Conservation (phyloP, 2,329 filamentous ascomycete genomes). For the Talaromyces sp. region DNA sequence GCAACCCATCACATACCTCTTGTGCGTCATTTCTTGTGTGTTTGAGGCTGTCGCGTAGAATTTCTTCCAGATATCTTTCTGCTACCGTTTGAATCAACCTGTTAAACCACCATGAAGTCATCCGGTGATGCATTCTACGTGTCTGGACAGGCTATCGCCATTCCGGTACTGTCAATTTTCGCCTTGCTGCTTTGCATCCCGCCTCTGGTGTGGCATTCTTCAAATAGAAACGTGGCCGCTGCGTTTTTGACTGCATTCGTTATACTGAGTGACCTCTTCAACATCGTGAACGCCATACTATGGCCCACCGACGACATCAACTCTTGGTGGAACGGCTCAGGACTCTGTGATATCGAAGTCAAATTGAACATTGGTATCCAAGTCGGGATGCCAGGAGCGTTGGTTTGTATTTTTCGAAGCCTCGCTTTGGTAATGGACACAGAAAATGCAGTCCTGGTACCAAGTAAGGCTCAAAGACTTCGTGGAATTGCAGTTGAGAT, state of each 20-base stretch:
- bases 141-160: constrained; percentile 25
- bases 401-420: constrained; percentile 55
- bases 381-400: constrained; percentile 47
- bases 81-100: background rate
- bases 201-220: constrained; percentile 55
- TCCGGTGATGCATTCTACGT: background rate
- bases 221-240: constrained; percentile 56
- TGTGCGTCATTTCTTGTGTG: background rate
- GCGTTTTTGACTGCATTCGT: constrained; percentile 52
- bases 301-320: constrained; percentile 55
- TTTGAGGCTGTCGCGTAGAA: background rate
- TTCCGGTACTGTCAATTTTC: constrained; percentile 47
- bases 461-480: constrained; percentile 43
- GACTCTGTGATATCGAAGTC: constrained; percentile 60
- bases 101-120: background rate
- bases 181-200: constrained; percentile 49
- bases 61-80: background rate
- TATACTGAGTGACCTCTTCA: constrained; percentile 51
- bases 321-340: constrained; percentile 53
- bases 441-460: constrained; percentile 46
- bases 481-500: constrained; percentile 47
- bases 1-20: background rate
- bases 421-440: constrained; percentile 58
- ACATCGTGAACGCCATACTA: constrained; percentile 57
- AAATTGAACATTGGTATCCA: constrained; percentile 51